A percentile compares a stretch with the other conserved stretches of the same genome.
Conservation (phyloP, 331 rosid species). For the Quercus phellos region DNA sequence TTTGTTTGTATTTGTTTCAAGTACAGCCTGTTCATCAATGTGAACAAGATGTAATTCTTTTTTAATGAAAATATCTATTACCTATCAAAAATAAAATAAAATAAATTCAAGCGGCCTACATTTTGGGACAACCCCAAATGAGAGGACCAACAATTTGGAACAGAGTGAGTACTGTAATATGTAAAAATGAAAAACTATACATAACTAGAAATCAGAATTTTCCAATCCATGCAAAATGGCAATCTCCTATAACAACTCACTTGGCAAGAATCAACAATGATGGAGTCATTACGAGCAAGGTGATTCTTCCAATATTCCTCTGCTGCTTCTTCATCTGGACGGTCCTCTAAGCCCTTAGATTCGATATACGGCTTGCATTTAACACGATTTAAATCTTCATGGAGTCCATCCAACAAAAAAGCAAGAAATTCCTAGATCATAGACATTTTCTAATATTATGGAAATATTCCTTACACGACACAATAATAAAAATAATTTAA, state of each 20-base stretch:
- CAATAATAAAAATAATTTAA: constrained; percentile 6
- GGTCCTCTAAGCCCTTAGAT: constrained; percentile 68
- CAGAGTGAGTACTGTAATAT: not conserved
- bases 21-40: no score
- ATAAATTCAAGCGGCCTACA: no score
- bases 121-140: no score
- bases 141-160: no score
- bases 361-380: constrained; percentile 77
- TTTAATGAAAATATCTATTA: no score
- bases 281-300: constrained; percentile 80
- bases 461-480: constrained; percentile 17
- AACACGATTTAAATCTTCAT: constrained; percentile 88
- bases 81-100: no score
- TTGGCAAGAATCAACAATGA: constrained; percentile 76
- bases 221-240: not conserved
- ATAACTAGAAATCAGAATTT: constrained; percentile 1
- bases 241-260: constrained; percentile 33
- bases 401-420: constrained; percentile 85
- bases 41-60: no score
- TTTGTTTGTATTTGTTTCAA: no score
- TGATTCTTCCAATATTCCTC: constrained; percentile 89
- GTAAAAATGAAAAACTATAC: not conserved
- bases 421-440: constrained; percentile 78
- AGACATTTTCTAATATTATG: constrained; percentile 21
- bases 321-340: constrained; percentile 71